Base-by-base conservation (phyloP, 352 stramenopile genomes). In the Phytophthora uliginosa region DNA sequence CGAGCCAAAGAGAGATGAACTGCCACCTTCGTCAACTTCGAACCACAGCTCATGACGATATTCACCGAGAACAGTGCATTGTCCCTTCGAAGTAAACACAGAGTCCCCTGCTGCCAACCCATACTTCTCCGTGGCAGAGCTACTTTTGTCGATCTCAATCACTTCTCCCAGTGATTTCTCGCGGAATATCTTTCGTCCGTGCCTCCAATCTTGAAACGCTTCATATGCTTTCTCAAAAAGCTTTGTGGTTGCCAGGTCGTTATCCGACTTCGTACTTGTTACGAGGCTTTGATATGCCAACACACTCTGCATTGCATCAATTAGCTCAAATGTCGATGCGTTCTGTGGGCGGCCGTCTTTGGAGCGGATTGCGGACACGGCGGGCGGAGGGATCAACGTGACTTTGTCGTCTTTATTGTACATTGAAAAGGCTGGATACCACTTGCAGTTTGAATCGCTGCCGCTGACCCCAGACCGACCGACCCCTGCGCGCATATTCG, bases 331-430 rank as follows among this genome's bases (percentile, higher is more conserved):
- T 0, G 83, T 78, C 1, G 85, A 90, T 7, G 74, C 71, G 48
- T 85, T 78, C 59, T 88, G 82, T 8, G 73, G 63, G 15, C 34
- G 54, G 13, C 59, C 57, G 15, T 48, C 33, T 12, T 69, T 47
- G 3, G 38, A 20, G 28, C 17, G n/a, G 57, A 66, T 48, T 50
- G 63, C 20, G 22, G 64, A 53, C 52, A 51, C 33, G 60, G 45
- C 28, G 9, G 65, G 55, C 26, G 85, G 78, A 26, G 84, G 84
- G 6, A 95, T 73, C 18, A 98, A 55, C 9, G 89, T 95, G 17
- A 98, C 57, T 52, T 94, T 86, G 55, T 98, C 92, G 50, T 95
- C 91, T 65, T 97, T 98, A 76, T 98, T 98, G 72, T 98, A 98
- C 71, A 98, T 77, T 3, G 92, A 97, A 51, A 98, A 88, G 8